A percentile compares a stretch with the other conserved stretches of the same genome.
phyloP scores from a whole-genome alignment of 139 green algal species.

The Tetraselmis chui region DNA sequence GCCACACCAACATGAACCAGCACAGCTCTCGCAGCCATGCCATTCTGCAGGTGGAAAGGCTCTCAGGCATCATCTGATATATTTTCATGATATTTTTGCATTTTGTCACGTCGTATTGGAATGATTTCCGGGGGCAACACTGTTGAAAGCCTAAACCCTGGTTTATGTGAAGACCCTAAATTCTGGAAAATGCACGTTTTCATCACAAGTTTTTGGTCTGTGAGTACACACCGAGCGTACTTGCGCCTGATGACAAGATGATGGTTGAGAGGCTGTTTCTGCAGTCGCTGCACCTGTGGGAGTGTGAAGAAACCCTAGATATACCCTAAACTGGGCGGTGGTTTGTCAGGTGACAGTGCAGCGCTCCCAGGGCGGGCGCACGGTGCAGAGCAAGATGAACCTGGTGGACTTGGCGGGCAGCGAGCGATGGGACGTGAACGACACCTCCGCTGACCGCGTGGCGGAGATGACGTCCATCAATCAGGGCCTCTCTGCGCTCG shows the following conservation, averaged over 20 bases:
- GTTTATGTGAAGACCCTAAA: too few relatives aligned
- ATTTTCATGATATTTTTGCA: too few relatives aligned
- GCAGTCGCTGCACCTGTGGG: conserved; percentile 10
- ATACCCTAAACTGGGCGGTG: too few relatives aligned
- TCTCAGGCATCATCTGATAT: too few relatives aligned
- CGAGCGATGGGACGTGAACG: conserved; percentile 45
- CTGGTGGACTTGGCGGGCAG: conserved; percentile 31
- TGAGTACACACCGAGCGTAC: too few relatives aligned
- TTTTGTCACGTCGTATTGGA: too few relatives aligned
- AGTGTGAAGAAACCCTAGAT: too few relatives aligned
- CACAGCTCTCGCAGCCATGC: conserved; percentile 47
- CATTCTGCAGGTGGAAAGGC: conserved; percentile 53
- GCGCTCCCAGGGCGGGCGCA: conserved; percentile 14
- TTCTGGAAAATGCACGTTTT: too few relatives aligned
- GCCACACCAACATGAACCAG: conserved; percentile 61
- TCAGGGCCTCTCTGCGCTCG: conserved; percentile 41
- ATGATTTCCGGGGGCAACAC: too few relatives aligned
- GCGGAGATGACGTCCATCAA: conserved; percentile 58
- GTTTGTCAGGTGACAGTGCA: conserved; percentile 27
- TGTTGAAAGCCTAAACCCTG: too few relatives aligned
- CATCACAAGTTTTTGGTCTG: too few relatives aligned
- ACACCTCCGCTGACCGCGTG: conserved; percentile 15
- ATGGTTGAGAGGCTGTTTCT: conserved; percentile 1
- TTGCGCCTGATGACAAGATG: conserved; percentile 1
- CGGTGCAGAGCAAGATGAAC: conserved; percentile 35